Evolutionary conservation across 441 rosid genomes (phyloP).

Genomic region (Manihot esculenta): DNA sequence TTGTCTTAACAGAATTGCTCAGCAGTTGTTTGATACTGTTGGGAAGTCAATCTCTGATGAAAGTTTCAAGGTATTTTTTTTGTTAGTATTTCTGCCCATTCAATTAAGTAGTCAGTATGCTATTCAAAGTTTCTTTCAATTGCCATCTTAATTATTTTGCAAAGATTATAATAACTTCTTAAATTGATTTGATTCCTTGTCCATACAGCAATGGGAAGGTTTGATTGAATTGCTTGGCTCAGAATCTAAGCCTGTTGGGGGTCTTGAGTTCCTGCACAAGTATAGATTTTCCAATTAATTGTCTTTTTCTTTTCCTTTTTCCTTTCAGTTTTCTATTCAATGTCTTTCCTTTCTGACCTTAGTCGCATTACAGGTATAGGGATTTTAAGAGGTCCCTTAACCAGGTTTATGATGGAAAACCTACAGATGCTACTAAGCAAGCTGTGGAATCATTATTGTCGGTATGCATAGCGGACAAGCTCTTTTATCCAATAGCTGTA

Average conservation of each 20-base stretch:
- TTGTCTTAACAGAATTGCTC: slow-evolving; percentile 77
- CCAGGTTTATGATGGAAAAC: slow-evolving; percentile 58
- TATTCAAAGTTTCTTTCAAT: neutral
- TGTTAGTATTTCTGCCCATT: neutral
- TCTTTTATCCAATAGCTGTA: neutral
- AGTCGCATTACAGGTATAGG: slow-evolving; percentile 58
- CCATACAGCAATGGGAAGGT: slow-evolving; percentile 94
- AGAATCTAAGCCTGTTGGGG: slow-evolving; percentile 73
- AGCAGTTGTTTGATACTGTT: slow-evolving; percentile 83
- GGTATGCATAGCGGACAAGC: slow-evolving; percentile 38
- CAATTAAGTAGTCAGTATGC: neutral
- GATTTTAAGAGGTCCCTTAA: slow-evolving; percentile 86
- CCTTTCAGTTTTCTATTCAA: neutral
- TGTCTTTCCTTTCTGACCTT: slow-evolving; percentile 10
- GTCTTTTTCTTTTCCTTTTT: neutral
- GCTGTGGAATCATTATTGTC: slow-evolving; percentile 75
- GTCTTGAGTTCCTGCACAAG: slow-evolving; percentile 93
- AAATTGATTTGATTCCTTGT: slow-evolving; percentile 11
- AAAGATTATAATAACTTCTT: slow-evolving; percentile 6
- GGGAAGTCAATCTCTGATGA: slow-evolving; percentile 92
- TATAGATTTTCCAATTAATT: slow-evolving; percentile 26
- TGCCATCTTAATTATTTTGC: slow-evolving; percentile 7
- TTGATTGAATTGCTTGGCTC: slow-evolving; percentile 79
- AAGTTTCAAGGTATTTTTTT: slow-evolving; percentile 64
- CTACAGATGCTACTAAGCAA: slow-evolving; percentile 52